Evolutionary conservation across 2,329 filamentous ascomycete species (phyloP), one percentile per base, ranked within the genome.

Genomic region (Aspergillus vadensis): DNA sequence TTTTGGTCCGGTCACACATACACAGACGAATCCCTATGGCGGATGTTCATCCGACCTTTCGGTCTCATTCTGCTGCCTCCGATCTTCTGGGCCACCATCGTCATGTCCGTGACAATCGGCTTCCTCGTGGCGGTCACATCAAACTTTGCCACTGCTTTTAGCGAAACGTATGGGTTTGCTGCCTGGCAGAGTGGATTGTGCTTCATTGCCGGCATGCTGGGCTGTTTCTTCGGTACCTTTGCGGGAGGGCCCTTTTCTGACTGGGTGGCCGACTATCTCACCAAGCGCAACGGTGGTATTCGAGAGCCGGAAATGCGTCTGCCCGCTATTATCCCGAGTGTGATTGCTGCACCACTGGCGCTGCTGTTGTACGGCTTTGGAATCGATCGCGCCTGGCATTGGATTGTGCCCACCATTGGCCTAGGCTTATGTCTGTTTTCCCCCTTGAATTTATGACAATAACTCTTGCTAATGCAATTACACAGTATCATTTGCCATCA

Each of bases 371-470:
- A 59, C 15, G 57, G 50, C 5, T 53, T 25, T 15, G 51, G 57
- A 3, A 55, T 49, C n/a, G 39, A n/a, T n/a, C 43, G 36, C 10
- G 38, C 17, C 27, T 32, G 27, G 50, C 57, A 55, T 8, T 59
- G 57, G 84, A 85, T 86, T 5, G 80, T 80, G 38, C 82, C 85
- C 0, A 86, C 83, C 0, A 68, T 86, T 7, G 84, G 82, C 1
- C 72, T 86, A 6, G 83, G 78, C 0, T 14, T 49, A 32, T 52
- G 21, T 49, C 17, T 17, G 15, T 12, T 4, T 2, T 9, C 30
- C 14, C n/a, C 8, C 2, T 8, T 2, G 23, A 1, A 7, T 0
- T 5, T 8, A 4, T 49, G 12, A 15, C 39, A 9, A 1, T 6
- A 12, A 10, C 14, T 2, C 1, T 32, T n/a, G 19, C 23, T 57